Conservation (phyloP, 257 asterid species). For the Ilex asprella region DNA sequence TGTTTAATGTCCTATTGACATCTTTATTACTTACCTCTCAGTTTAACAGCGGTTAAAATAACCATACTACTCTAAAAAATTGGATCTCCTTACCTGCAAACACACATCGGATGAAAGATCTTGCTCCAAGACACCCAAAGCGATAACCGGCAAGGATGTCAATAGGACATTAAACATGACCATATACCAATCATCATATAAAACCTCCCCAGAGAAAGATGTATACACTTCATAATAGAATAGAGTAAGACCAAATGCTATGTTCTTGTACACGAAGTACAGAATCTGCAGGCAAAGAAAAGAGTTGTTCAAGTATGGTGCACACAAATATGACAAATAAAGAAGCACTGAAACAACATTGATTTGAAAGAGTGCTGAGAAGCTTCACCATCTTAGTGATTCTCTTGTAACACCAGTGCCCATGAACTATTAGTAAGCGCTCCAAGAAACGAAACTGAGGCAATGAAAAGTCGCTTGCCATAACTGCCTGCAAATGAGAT, state of each 20-base stretch:
- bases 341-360: no score
- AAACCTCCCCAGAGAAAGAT: conserved; percentile 47
- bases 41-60: no score
- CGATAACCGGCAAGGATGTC: conserved; percentile 65
- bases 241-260: conserved; percentile 57
- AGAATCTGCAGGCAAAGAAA: conserved; percentile 37
- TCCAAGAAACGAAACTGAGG: conserved; percentile 61
- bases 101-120: conserved; percentile 59
- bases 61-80: no score
- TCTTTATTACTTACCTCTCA: no score
- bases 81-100: conserved; percentile 34
- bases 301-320: no score
- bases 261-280: conserved; percentile 61
- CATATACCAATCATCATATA: conserved; percentile 72
- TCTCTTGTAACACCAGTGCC: conserved; percentile 67
- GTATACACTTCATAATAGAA: conserved; percentile 54
- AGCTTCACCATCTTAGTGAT: conserved; percentile 47
- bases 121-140: conserved; percentile 65
- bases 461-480: conserved; percentile 68
- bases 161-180: conserved; percentile 56
- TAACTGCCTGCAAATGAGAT: conserved; percentile 40
- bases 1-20: no score
- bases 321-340: no score
- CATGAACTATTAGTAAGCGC: conserved; percentile 48
- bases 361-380: not conserved